These are phyloP conservation scores for Psilocybe cyanescens DNA, from an alignment of 768 basidiomycete species.

Conservation along the genomic window DNA sequence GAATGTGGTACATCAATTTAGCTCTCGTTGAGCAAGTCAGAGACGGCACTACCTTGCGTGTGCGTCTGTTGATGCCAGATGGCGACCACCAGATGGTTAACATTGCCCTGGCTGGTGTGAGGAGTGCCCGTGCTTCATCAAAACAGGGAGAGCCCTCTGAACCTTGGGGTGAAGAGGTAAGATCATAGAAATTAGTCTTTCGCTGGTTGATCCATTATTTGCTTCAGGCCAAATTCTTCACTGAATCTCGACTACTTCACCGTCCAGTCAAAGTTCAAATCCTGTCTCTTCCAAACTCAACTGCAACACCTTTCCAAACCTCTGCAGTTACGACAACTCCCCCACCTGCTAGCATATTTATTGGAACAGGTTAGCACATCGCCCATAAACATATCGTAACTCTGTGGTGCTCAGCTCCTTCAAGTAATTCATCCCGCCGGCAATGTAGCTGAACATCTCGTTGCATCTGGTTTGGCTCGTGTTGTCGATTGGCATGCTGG, in stretches of 20 bases:
- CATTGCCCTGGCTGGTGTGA: conserved; percentile 82
- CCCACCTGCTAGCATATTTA: conserved; percentile 81
- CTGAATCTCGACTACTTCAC: conserved; percentile 86
- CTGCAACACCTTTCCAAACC: conserved; percentile 80
- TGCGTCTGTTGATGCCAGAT: conserved; percentile 86
- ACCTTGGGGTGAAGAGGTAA: conserved; percentile 87
- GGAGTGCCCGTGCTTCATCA: conserved; percentile 69
- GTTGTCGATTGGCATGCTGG: conserved; percentile 98
- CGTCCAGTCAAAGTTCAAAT: conserved; percentile 77
- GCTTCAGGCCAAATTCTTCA: conserved; percentile 87
- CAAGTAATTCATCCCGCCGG: conserved; percentile 89
- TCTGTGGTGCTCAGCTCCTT: neutral
- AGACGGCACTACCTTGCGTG: conserved; percentile 89
- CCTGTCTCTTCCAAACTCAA: conserved; percentile 77
- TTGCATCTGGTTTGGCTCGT: conserved; percentile 83
- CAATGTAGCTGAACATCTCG: conserved; percentile 90
- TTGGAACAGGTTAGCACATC: conserved; percentile 69
- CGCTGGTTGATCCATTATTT: conserved; percentile 18
- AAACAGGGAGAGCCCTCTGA: conserved; percentile 82
- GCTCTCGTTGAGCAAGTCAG: conserved; percentile 94
- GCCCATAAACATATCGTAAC: neutral
- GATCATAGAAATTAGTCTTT: conserved; percentile 22
- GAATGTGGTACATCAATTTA: conserved; percentile 31
- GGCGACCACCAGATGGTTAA: conserved; percentile 91
- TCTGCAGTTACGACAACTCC: conserved; percentile 54